phyloP scores from a whole-genome alignment of 805 yeast genomes.

The Ogataea haglerorum region DNA sequence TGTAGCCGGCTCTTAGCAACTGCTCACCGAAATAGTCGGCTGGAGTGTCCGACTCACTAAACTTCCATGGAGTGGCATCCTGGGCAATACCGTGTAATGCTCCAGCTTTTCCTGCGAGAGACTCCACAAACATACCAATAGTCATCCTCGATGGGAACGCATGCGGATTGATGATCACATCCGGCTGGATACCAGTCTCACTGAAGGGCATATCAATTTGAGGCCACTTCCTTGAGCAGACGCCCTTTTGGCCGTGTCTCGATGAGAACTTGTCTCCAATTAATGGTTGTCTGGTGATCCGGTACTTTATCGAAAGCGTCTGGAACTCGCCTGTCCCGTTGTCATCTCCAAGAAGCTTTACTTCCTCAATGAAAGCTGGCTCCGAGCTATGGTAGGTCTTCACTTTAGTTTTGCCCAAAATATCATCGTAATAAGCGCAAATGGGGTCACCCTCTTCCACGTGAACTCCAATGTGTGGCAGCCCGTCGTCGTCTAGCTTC shows the following conservation, averaged over 20 bases:
- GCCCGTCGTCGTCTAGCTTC: conserved; percentile 85
- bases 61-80: conserved; percentile 95
- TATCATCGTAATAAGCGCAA: conserved; percentile 88
- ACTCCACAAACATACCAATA: conserved; percentile 98
- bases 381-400: conserved; percentile 92
- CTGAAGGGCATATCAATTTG: conserved; percentile 94
- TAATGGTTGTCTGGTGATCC: conserved; percentile 87
- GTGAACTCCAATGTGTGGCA: conserved; percentile 82
- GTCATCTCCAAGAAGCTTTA: conserved; percentile 86
- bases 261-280: conserved; percentile 98
- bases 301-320: conserved; percentile 77
- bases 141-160: conserved; percentile 99
- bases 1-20: conserved; percentile 81
- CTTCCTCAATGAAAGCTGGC: conserved; percentile 94
- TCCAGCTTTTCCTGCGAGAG: conserved; percentile 98
- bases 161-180: conserved; percentile 95
- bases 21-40: conserved; percentile 98
- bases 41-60: conserved; percentile 88
- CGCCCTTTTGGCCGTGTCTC: conserved; percentile 98
- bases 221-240: conserved; percentile 98
- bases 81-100: conserved; percentile 97
- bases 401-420: conserved; percentile 83
- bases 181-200: conserved; percentile 96
- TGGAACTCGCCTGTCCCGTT: conserved; percentile 76
- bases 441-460: conserved; percentile 96